Percentiles rank a stretch among this genome's conserved stretches.
These are phyloP conservation scores for Dryadomyces quercivorus DNA, from an alignment of 2,329 filamentous ascomycete species.

Conservation along the genomic window DNA sequence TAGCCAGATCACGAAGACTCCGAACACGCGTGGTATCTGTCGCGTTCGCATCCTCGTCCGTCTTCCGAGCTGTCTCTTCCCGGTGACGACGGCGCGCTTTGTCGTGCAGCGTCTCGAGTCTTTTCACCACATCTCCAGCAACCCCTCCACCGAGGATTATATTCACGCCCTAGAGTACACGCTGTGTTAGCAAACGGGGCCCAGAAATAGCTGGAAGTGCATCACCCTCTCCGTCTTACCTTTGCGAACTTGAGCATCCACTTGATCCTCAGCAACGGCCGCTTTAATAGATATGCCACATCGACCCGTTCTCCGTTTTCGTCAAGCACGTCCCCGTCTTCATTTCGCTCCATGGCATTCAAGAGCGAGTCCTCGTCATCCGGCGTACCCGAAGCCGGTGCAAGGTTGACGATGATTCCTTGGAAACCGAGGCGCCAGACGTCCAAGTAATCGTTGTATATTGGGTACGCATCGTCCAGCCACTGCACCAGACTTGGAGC, in stretches of 20 bases:
- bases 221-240: slow-evolving; percentile 27
- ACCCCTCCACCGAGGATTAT: slow-evolving; percentile 39
- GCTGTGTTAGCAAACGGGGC: slow-evolving; percentile 17
- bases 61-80: slow-evolving; percentile 57
- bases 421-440: slow-evolving; percentile 91
- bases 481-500: slow-evolving; percentile 63
- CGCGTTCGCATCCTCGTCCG: slow-evolving; percentile 74
- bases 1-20: slow-evolving; percentile 64
- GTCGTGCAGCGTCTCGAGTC: slow-evolving; percentile 62
- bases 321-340: slow-evolving; percentile 55
- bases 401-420: slow-evolving; percentile 86
- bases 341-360: slow-evolving; percentile 47
- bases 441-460: slow-evolving; percentile 77
- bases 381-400: slow-evolving; percentile 42
- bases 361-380: slow-evolving; percentile 51
- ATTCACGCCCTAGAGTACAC: slow-evolving; percentile 37
- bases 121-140: slow-evolving; percentile 43
- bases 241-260: slow-evolving; percentile 76
- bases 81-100: slow-evolving; percentile 55
- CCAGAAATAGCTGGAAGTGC: no score
- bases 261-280: slow-evolving; percentile 78
- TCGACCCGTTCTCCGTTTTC: slow-evolving; percentile 81
- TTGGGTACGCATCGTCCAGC: slow-evolving; percentile 64
- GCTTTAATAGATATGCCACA: slow-evolving; percentile 83
- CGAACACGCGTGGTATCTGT: slow-evolving; percentile 74